Conservation (phyloP, 2,329 filamentous ascomycete genomes). For the Magnaporthiopsis incrustans region DNA sequence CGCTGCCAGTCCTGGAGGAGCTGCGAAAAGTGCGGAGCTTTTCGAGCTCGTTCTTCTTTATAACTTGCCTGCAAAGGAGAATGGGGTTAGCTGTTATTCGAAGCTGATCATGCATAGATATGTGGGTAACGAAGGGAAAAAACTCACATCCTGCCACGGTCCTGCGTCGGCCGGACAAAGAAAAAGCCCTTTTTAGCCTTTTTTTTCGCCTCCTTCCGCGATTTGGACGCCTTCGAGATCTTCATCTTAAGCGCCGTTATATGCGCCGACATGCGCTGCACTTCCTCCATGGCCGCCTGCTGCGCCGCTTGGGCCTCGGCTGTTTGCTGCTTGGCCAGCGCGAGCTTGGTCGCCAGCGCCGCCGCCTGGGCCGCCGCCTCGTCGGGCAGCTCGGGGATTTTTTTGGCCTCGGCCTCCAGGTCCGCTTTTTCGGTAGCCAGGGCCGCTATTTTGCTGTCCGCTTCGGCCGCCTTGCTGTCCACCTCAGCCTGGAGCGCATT, state of each 20-base stretch:
- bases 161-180: slow-evolving; percentile 13
- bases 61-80: slow-evolving; percentile 10
- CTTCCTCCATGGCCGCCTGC: slow-evolving; percentile 8
- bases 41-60: slow-evolving; percentile 13
- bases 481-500: slow-evolving; percentile 5
- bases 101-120: too few relatives aligned
- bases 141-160: slow-evolving; percentile 14
- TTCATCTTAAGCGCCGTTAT: slow-evolving; percentile 11
- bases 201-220: slow-evolving; percentile 7
- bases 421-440: slow-evolving; percentile 5
- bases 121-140: too few relatives aligned
- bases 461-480: neutral
- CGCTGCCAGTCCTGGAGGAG: slow-evolving; percentile 9
- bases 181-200: slow-evolving; percentile 13
- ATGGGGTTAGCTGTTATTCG: neutral
- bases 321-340: neutral
- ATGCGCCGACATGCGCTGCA: slow-evolving; percentile 10
- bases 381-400: neutral
- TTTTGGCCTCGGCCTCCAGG: neutral
- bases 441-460: slow-evolving; percentile 3
- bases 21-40: slow-evolving; percentile 8
- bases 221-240: slow-evolving; percentile 2
- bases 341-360: slow-evolving; percentile 11
- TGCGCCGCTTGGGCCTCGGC: slow-evolving; percentile 1
- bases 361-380: slow-evolving; percentile 9